phyloP scores from a whole-genome alignment of 1,284 basidiomycete genomes.

The Abortiporus biennis region DNA sequence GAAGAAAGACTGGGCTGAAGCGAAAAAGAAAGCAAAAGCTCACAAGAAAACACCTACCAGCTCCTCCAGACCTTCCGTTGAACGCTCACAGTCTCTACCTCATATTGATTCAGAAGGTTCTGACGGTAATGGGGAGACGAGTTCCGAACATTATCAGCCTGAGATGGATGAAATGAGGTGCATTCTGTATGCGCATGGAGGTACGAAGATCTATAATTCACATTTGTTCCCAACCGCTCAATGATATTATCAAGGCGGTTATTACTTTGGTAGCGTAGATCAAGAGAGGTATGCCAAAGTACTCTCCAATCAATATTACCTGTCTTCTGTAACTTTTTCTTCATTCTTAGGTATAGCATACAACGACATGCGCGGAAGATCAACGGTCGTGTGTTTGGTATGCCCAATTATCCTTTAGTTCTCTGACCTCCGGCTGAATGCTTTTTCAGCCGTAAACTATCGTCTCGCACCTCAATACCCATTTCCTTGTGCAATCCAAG shows the following conservation, averaged over 20 bases:
- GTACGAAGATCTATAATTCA: slow-evolving; percentile 26
- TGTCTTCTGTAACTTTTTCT: neutral
- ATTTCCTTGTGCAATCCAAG: slow-evolving; percentile 93
- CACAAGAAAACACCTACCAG: slow-evolving; percentile 29
- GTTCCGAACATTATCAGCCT: slow-evolving; percentile 40
- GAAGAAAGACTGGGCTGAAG: slow-evolving; percentile 65
- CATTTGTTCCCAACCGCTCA: neutral
- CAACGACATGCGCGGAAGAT: slow-evolving; percentile 88
- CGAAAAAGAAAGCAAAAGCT: slow-evolving; percentile 47
- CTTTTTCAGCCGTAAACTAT: slow-evolving; percentile 75
- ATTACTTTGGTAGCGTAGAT: slow-evolving; percentile 78
- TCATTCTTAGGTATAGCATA: slow-evolving; percentile 58
- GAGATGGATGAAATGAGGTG: slow-evolving; percentile 86
- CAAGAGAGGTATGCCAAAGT: slow-evolving; percentile 52
- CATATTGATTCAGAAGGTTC: slow-evolving; percentile 7
- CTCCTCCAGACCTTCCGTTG: too few species aligned
- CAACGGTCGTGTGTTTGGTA: slow-evolving; percentile 80
- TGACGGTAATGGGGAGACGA: slow-evolving; percentile 16
- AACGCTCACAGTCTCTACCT: too few species aligned
- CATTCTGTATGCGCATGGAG: slow-evolving; percentile 83
- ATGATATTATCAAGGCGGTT: slow-evolving; percentile 46
- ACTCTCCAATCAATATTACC: slow-evolving; percentile 1
- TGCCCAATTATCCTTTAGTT: slow-evolving; percentile 16
- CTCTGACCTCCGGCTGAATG: slow-evolving; percentile 5
- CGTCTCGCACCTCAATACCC: slow-evolving; percentile 92